Evolutionary conservation across 2,329 filamentous ascomycete species (phyloP).

Genomic region (Sporothrix globosa): DNA sequence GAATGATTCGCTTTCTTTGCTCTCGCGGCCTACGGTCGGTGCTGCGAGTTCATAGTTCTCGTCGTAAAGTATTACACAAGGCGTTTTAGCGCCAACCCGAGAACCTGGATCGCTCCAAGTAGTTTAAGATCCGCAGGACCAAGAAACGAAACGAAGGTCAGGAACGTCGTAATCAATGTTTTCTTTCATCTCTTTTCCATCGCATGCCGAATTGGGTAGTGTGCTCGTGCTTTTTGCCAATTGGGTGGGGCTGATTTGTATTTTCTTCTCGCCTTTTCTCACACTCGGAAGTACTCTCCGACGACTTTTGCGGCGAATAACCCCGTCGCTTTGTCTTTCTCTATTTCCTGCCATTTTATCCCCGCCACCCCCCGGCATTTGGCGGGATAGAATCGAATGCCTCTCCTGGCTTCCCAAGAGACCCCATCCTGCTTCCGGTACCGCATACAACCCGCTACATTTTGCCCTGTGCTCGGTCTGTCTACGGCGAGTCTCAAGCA

Average conservation of each 20-base stretch:
- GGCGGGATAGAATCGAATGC: background rate
- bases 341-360: background rate
- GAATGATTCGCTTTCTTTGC: background rate
- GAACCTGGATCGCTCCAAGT: conserved; percentile 34
- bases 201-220: conserved; percentile 23
- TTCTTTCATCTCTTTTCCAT: background rate
- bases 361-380: conserved; percentile 20
- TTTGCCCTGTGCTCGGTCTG: conserved; percentile 18
- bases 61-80: background rate
- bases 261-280: background rate
- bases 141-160: background rate
- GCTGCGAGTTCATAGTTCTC: background rate
- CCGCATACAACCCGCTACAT: conserved; percentile 5
- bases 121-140: conserved; percentile 31
- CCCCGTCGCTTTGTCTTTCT: background rate
- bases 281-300: conserved; percentile 7
- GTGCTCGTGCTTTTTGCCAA: conserved; percentile 13
- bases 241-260: conserved; percentile 1
- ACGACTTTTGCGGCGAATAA: conserved; percentile 2
- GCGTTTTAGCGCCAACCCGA: conserved; percentile 33
- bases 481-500: conserved; percentile 20
- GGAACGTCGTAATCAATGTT: background rate
- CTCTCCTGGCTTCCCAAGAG: background rate
- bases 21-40: background rate
- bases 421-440: too few relatives aligned